Conservation (phyloP, 129 eudicot genomes). For the Flaveria linearis region DNA sequence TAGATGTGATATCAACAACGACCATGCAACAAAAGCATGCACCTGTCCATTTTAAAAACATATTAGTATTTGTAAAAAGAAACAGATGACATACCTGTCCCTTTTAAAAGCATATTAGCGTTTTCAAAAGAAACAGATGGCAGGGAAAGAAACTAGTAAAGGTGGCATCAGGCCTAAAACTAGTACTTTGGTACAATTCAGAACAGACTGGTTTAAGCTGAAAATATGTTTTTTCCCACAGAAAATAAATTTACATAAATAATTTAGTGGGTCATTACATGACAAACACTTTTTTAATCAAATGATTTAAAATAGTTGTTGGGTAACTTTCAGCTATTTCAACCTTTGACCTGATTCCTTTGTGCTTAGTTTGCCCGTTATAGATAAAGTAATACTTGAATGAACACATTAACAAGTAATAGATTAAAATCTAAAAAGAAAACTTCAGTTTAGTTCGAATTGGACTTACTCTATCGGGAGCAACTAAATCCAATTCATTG, state of each 20-base stretch:
- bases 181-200: neutral
- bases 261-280: neutral
- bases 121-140: neutral
- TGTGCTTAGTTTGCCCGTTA: neutral
- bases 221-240: neutral
- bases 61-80: slow-evolving; percentile 15
- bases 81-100: slow-evolving; percentile 49
- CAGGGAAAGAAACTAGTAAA: neutral
- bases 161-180: neutral
- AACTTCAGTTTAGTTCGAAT: neutral
- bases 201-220: neutral
- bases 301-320: neutral
- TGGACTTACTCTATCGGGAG: slow-evolving; percentile 65
- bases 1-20: slow-evolving; percentile 67
- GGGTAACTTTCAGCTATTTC: neutral
- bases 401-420: neutral
- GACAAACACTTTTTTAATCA: neutral
- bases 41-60: slow-evolving; percentile 52
- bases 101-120: slow-evolving; percentile 23
- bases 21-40: slow-evolving; percentile 80
- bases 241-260: neutral
- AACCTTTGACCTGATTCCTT: neutral
- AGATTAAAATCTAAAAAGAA: neutral
- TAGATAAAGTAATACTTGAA: neutral
- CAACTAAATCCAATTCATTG: slow-evolving; percentile 62